Percentiles rank a stretch among this genome's conserved stretches.
Conservation (phyloP, 2,329 filamentous ascomycete species). For the Aspergillus caelatus region DNA sequence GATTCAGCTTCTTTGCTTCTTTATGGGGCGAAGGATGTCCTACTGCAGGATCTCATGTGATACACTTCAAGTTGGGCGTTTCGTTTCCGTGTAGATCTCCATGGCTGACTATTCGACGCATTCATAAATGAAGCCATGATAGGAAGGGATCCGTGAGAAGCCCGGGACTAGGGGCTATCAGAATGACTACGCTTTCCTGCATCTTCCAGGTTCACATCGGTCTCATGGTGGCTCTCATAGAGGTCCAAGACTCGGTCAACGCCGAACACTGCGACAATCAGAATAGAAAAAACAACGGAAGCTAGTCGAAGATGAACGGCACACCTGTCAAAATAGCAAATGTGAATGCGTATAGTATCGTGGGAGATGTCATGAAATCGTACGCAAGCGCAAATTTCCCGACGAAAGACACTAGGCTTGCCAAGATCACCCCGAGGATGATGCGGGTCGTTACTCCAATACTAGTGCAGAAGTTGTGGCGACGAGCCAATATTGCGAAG, state of each 20-base stretch:
- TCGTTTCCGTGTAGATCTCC: background rate
- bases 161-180: conserved; percentile 14
- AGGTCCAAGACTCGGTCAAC: conserved; percentile 41
- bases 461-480: conserved; percentile 28
- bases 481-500: conserved; percentile 34
- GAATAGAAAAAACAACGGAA: conserved; percentile 3
- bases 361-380: conserved; percentile 44
- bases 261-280: conserved; percentile 32
- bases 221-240: conserved; percentile 24
- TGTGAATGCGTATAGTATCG: conserved; percentile 41
- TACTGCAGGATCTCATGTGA: background rate
- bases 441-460: conserved; percentile 33
- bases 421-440: conserved; percentile 31
- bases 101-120: background rate
- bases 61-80: background rate
- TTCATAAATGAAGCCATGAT: background rate
- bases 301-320: conserved; percentile 12
- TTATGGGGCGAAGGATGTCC: background rate
- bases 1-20: background rate
- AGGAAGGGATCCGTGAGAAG: conserved; percentile 5
- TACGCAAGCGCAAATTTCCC: conserved; percentile 38
- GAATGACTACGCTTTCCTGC: conserved; percentile 25
- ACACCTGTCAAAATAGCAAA: conserved; percentile 34
- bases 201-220: conserved; percentile 26
- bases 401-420: conserved; percentile 33